These are phyloP conservation scores for Xylaria sp. DNA, from an alignment of 2,329 filamentous ascomycete species.

Conservation along the genomic window DNA sequence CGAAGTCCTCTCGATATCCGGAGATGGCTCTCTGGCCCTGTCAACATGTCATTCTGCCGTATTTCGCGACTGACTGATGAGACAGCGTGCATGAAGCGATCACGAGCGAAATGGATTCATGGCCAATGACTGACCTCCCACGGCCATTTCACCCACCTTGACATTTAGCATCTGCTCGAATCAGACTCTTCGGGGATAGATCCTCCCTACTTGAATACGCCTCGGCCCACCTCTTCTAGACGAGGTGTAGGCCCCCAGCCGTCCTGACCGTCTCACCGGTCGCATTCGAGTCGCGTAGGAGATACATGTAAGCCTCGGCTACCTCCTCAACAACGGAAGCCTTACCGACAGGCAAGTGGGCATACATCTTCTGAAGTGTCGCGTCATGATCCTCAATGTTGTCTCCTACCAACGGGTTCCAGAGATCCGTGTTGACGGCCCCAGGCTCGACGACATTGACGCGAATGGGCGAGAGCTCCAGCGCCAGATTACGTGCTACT, in stretches of 20 bases:
- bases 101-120: too few relatives aligned
- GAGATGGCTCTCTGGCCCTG: too few relatives aligned
- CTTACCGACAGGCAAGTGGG: conserved; percentile 17
- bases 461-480: conserved; percentile 28
- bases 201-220: too few relatives aligned
- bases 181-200: too few relatives aligned
- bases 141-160: too few relatives aligned
- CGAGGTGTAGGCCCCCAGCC: conserved; percentile 23
- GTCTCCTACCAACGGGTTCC: conserved; percentile 13
- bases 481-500: conserved; percentile 25
- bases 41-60: too few relatives aligned
- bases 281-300: conserved; percentile 29
- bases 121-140: too few relatives aligned
- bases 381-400: conserved; percentile 8
- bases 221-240: conserved; percentile 1
- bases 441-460: conserved; percentile 31
- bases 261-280: conserved; percentile 31
- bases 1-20: too few relatives aligned
- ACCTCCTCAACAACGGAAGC: conserved; percentile 24
- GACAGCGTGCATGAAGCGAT: too few relatives aligned
- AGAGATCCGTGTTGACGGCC: conserved; percentile 27
- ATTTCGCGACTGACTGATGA: too few relatives aligned
- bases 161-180: too few relatives aligned
- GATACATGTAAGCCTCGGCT: conserved; percentile 30
- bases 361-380: conserved; percentile 7